These are phyloP conservation scores for Microsporum ferrugineum DNA, from an alignment of 2,329 filamentous ascomycete genomes.

Conservation along the genomic window DNA sequence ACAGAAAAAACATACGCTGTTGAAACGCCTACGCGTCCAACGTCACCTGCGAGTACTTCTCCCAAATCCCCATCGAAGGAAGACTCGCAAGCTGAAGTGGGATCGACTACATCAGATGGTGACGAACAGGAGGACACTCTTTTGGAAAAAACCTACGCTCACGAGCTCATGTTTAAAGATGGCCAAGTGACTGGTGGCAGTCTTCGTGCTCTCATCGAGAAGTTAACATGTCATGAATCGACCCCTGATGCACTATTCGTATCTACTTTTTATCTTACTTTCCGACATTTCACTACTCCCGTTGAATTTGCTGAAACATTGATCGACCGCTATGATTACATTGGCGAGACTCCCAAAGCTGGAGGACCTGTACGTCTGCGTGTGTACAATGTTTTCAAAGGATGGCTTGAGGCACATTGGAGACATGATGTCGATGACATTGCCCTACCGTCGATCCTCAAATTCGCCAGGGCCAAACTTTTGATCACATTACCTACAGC, in stretches of 20 bases:
- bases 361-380: slow-evolving; percentile 73
- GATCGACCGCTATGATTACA: slow-evolving; percentile 87
- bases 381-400: slow-evolving; percentile 94
- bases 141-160: slow-evolving; percentile 82
- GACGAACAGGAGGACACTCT: slow-evolving; percentile 72
- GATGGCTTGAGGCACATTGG: slow-evolving; percentile 96
- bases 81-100: slow-evolving; percentile 54
- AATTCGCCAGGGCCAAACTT: slow-evolving; percentile 68
- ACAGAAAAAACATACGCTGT: slow-evolving; percentile 20
- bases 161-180: slow-evolving; percentile 90
- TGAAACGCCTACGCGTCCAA: slow-evolving; percentile 5
- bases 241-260: slow-evolving; percentile 88
- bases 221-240: slow-evolving; percentile 81
- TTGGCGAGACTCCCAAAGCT: slow-evolving; percentile 63
- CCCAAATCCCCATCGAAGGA: slow-evolving; percentile 54
- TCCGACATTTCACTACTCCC: slow-evolving; percentile 81
- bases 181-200: slow-evolving; percentile 90
- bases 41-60: slow-evolving; percentile 54
- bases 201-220: slow-evolving; percentile 81
- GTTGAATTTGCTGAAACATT: slow-evolving; percentile 65
- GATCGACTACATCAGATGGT: slow-evolving; percentile 55
- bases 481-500: slow-evolving; percentile 59
- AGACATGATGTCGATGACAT: slow-evolving; percentile 65
- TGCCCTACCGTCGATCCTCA: slow-evolving; percentile 62
- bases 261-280: slow-evolving; percentile 91